Evolutionary conservation across 2,329 filamentous ascomycete species (phyloP), one percentile per base, ranked within the genome.

Genomic region (Colletotrichum somersetense): DNA sequence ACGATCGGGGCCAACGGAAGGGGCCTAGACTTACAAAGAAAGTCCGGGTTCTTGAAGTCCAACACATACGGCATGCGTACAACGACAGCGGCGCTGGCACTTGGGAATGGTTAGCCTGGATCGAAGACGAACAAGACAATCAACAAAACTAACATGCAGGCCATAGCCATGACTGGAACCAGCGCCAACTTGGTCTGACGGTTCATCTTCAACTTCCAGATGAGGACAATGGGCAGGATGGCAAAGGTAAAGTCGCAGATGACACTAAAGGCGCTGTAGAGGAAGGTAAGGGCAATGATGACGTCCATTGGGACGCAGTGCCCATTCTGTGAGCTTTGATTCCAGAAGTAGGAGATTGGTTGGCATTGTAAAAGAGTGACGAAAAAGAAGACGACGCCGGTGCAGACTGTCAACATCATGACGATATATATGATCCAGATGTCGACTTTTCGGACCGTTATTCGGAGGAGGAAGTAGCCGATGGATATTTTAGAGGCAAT

Each of bases 131-230:
- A 48, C n/a, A 16, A 30, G 4, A 26, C 11, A 62, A 18, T 18
- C 16, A 20, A 4, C 6, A 20, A 40, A 61, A 80, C 80, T 74
- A 76, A 82, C 85, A 86, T 77, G 76, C 89, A 89, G 46, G 88
- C 91, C 80, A 91, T 85, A 10, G 83, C 84, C 66, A 91, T 80
- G 57, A 91, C 83, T 12, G 83, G 82, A 14, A 85, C 84, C 20
- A 91, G 81, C 1, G 88, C 83, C 16, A 84, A 40, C 75, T 90
- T 91, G 3, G 85, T 86, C 73, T 81, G 83, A 10, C 73, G 75
- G 58, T 85, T 85, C 85, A 91, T 89, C 67, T 89, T 85, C 46
- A 91, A 77, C 38, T 85, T 83, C 81, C 83, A 86, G 2, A 91
- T 83, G 8, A 92, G 81, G 71, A 86, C 85, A 8, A 88, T 83